Base-by-base conservation (phyloP, 2,329 filamentous ascomycete species). In the Aspergillus novofumigatus region DNA sequence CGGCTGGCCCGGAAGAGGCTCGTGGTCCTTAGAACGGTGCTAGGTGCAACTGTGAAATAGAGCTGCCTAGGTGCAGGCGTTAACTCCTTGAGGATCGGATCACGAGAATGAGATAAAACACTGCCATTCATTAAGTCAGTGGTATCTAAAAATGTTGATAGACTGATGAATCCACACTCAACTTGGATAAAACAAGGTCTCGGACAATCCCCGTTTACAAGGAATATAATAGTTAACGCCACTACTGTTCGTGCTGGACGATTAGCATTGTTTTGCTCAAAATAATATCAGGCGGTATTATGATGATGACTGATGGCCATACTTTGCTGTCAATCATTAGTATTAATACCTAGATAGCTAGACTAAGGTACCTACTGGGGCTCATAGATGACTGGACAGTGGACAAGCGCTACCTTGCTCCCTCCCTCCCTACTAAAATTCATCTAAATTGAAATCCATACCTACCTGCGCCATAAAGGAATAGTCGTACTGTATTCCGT, bases 11-110 rank as follows among this genome's bases (percentile, higher is more conserved):
- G 59, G 51, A 47, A 47, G 44, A 47, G 44, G 56, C 59, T 61
- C 55, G 60, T 64, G 58, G 62, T 59, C 55, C 55, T 59, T 61
- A 53, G 61, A 59, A 38, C 32, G 32, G 32, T 38, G 32, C 32
- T 38, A 38, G 32, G 32, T 38, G 28, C 9, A 29, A 29, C 28
- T 29, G 28, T 29, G 32, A 17, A 38, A 38, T 38, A 17, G 32
- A 17, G 32, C 32, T 38, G 14, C 32, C 32, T 38, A 38, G 8
- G 21, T 44, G n/a, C 41, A 10, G n/a, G 3, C n/a, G 20, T 44
- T n/a, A 9, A 21, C n/a, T 44, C 41, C 17, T 11, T 44, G n/a
- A 44, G 41, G 14, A 38, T 38, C 5, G 2, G 17, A 10, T 26
- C 25, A 26, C 25, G 32, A 5, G 32, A 32, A 32, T 32, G 1